Evolutionary conservation across 805 yeast species (phyloP).

Genomic region (Maudiozyma turicensis): DNA sequence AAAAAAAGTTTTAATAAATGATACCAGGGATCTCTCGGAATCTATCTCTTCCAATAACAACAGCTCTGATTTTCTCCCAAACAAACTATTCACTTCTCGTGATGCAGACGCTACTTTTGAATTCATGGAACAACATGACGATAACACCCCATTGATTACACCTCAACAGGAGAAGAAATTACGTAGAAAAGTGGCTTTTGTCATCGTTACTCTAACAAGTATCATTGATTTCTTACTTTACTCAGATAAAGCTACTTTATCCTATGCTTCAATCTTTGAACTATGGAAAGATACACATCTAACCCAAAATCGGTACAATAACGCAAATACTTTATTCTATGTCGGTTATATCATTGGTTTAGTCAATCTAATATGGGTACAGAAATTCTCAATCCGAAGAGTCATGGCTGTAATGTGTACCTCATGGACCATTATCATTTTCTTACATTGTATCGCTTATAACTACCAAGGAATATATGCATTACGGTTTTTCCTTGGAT

Average conservation of each 20-base stretch:
- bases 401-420: slow-evolving; percentile 31
- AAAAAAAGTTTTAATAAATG: no score
- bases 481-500: slow-evolving; percentile 42
- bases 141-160: slow-evolving; percentile 31
- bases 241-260: slow-evolving; percentile 43
- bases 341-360: slow-evolving; percentile 40
- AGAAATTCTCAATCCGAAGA: slow-evolving; percentile 34
- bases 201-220: slow-evolving; percentile 31
- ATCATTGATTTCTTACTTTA: slow-evolving; percentile 36
- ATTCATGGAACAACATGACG: slow-evolving; percentile 31
- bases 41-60: neutral
- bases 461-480: slow-evolving; percentile 39
- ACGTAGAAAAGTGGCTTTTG: slow-evolving; percentile 31
- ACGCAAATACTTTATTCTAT: slow-evolving; percentile 43
- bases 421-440: slow-evolving; percentile 39
- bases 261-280: slow-evolving; percentile 40
- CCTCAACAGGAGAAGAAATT: slow-evolving; percentile 34
- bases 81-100: slow-evolving; percentile 23
- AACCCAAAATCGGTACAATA: slow-evolving; percentile 35
- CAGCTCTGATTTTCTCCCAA: neutral
- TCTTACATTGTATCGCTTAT: slow-evolving; percentile 37
- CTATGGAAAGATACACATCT: slow-evolving; percentile 39
- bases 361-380: slow-evolving; percentile 35
- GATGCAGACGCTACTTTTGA: slow-evolving; percentile 35
- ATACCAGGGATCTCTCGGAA: no score